Evolutionary conservation across 148 eudicot species (phyloP).

Genomic region (Hydrangea macrophylla): DNA sequence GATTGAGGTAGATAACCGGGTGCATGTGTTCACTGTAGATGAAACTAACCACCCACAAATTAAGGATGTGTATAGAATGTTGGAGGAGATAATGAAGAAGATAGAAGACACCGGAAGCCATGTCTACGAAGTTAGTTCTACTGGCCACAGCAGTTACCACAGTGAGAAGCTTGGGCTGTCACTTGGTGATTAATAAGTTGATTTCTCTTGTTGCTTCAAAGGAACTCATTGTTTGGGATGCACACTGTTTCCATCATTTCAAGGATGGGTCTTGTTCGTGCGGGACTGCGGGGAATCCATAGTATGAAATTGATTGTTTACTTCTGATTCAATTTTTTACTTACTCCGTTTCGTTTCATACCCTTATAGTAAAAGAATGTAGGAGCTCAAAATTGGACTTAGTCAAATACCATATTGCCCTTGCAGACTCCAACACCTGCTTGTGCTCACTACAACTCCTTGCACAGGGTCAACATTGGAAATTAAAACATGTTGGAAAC

Average conservation of each 20-base stretch:
- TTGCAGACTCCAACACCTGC: no score
- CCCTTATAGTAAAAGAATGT: no score
- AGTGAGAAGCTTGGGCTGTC: constrained; percentile 16
- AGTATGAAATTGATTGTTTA: background rate
- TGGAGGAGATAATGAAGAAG: constrained; percentile 17
- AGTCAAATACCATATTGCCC: no score
- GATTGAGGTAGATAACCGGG: constrained; percentile 36
- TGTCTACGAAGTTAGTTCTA: background rate
- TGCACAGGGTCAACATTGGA: no score
- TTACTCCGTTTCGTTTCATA: no score
- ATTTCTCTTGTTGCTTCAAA: constrained; percentile 9
- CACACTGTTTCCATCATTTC: constrained; percentile 16
- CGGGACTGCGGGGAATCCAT: constrained; percentile 10
- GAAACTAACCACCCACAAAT: constrained; percentile 33
- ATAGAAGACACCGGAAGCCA: constrained; percentile 15
- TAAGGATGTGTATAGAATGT: constrained; percentile 15
- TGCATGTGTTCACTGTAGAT: constrained; percentile 38
- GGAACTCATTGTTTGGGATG: constrained; percentile 15
- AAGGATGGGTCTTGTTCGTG: constrained; percentile 16
- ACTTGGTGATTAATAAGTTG: constrained; percentile 12
- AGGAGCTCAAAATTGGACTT: no score
- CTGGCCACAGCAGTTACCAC: background rate
- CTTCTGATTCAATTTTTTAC: no score
- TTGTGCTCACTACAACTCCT: no score
- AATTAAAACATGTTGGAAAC: no score